Conservation (phyloP, 176 grass and related monocot genomes). For the Musa schizocarpa region DNA sequence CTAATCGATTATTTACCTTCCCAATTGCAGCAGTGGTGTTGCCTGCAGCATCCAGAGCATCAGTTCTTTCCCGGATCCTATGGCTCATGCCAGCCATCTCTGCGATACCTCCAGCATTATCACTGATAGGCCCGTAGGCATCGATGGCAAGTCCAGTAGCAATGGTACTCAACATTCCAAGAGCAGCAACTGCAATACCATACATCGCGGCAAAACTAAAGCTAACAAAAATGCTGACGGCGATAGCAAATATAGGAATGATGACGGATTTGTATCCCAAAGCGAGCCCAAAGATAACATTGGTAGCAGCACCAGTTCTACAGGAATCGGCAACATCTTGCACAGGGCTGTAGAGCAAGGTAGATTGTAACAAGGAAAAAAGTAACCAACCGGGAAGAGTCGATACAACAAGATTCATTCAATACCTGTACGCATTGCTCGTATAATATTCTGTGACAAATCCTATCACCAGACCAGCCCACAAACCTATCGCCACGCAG, state of each 20-base stretch:
- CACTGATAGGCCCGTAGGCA: slow-evolving; percentile 4
- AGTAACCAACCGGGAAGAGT: background rate
- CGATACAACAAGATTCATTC: too few species aligned
- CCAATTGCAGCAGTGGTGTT: slow-evolving; percentile 93
- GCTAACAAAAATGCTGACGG: background rate
- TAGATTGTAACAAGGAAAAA: background rate
- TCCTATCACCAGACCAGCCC: slow-evolving; percentile 73
- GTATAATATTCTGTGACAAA: slow-evolving; percentile 93
- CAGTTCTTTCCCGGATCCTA: slow-evolving; percentile 75
- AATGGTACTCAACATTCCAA: background rate
- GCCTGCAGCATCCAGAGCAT: slow-evolving; percentile 86
- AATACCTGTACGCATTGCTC: slow-evolving; percentile 35
- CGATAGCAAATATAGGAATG: background rate
- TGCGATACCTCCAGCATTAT: slow-evolving; percentile 26
- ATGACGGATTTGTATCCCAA: slow-evolving; percentile 65
- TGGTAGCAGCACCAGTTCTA: slow-evolving; percentile 1
- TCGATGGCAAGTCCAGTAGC: background rate
- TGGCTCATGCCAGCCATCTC: slow-evolving; percentile 97
- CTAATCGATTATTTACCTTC: slow-evolving; percentile 38
- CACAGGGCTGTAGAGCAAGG: background rate
- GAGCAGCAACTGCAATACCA: background rate
- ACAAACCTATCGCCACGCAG: slow-evolving; percentile 78
- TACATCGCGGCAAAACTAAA: slow-evolving; percentile 1
- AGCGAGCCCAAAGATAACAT: slow-evolving; percentile 1
- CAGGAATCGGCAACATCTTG: slow-evolving; percentile 2